phyloP scores from a whole-genome alignment of 768 basidiomycete genomes.

The Suillus hirtellus region DNA sequence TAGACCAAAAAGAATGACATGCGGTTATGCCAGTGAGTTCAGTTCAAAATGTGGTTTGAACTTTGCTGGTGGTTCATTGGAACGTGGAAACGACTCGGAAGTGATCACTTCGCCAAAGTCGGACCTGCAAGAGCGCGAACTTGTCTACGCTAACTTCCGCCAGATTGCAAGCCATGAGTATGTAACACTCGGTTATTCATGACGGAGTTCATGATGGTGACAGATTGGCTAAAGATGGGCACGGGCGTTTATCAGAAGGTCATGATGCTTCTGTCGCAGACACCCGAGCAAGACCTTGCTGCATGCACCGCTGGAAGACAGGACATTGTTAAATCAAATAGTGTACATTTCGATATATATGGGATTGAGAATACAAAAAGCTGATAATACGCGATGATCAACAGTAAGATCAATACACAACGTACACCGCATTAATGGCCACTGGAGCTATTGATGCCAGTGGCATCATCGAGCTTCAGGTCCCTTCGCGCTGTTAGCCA shows the following conservation, averaged over 20 bases:
- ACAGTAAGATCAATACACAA: neutral
- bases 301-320: neutral
- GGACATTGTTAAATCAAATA: neutral
- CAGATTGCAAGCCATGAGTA: neutral
- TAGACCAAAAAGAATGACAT: neutral
- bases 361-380: neutral
- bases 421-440: neutral
- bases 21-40: neutral
- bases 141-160: neutral
- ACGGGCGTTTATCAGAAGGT: neutral
- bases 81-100: neutral
- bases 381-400: neutral
- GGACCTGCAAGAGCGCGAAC: neutral
- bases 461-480: slow-evolving; percentile 16
- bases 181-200: neutral
- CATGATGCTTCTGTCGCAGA: neutral
- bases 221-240: neutral
- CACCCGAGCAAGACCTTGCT: too few species aligned
- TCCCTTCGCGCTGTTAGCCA: slow-evolving; percentile 12
- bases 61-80: neutral
- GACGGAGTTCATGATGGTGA: neutral
- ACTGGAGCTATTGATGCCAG: slow-evolving; percentile 12
- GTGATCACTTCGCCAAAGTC: neutral
- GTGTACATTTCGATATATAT: neutral
- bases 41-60: neutral